Evolutionary conservation across 805 yeast genomes (phyloP).

Genomic region (Ogataea wickerhamii): DNA sequence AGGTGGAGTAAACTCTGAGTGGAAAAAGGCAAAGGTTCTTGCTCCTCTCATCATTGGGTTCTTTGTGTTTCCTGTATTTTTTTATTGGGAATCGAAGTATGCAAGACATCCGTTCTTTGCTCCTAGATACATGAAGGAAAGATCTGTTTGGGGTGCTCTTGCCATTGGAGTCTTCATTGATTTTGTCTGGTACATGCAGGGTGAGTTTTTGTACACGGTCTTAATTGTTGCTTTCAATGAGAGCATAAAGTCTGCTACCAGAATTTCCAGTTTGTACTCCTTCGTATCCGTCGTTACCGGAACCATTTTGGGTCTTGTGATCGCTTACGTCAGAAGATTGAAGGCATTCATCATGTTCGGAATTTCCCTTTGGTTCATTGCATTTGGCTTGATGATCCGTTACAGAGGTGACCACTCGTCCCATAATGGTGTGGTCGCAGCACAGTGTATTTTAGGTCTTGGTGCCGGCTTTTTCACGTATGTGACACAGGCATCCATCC

Average conservation of each 20-base stretch:
- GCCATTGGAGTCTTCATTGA: conserved; percentile 54
- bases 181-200: conserved; percentile 65
- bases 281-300: conserved; percentile 64
- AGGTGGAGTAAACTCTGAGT: conserved; percentile 53
- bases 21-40: conserved; percentile 61
- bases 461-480: conserved; percentile 75
- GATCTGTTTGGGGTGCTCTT: conserved; percentile 74
- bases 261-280: conserved; percentile 59
- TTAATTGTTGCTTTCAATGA: conserved; percentile 61
- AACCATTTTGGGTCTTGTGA: conserved; percentile 52
- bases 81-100: conserved; percentile 53
- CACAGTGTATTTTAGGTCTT: conserved; percentile 60
- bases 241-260: conserved; percentile 57
- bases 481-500: conserved; percentile 58
- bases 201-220: conserved; percentile 65
- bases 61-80: conserved; percentile 53
- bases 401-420: conserved; percentile 50
- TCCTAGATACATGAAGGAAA: conserved; percentile 52
- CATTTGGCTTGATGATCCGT: conserved; percentile 57
- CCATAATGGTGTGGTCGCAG: conserved; percentile 59
- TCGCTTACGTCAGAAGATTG: conserved; percentile 46
- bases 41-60: conserved; percentile 71
- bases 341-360: conserved; percentile 63
- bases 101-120: conserved; percentile 67
- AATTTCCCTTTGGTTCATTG: conserved; percentile 50